These are phyloP conservation scores for Acacia concinna DNA, from an alignment of 331 rosid species.

Conservation along the genomic window DNA sequence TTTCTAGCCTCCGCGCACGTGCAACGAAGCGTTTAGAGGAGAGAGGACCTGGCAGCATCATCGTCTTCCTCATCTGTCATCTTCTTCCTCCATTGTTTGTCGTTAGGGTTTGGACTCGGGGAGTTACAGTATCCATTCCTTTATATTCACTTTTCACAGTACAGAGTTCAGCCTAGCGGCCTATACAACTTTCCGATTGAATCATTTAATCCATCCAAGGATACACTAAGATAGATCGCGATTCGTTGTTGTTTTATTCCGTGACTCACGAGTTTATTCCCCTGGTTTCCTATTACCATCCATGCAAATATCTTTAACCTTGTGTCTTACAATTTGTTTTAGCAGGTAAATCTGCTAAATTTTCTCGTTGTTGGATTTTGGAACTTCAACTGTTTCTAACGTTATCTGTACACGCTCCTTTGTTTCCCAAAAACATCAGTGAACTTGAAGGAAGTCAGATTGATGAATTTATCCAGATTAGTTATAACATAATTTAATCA, in stretches of 20 bases:
- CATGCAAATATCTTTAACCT: neutral
- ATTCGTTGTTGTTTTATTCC: conserved; percentile 1
- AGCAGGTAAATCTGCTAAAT: conserved; percentile 10
- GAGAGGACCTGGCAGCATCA: neutral
- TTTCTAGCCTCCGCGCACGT: neutral
- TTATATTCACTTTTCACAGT: neutral
- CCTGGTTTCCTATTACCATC: neutral
- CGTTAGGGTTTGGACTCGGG: conserved; percentile 42
- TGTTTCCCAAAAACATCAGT: neutral
- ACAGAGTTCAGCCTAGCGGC: neutral
- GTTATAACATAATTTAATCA: neutral
- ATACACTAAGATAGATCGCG: neutral
- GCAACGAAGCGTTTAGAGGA: conserved; percentile 14
- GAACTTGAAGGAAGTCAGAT: neutral
- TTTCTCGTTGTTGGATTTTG: neutral
- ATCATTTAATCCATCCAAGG: neutral
- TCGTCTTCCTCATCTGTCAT: conserved; percentile 10
- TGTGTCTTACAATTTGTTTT: neutral
- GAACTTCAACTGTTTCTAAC: neutral
- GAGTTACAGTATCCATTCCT: conserved; percentile 24
- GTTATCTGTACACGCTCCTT: neutral
- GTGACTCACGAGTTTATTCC: neutral
- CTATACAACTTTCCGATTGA: neutral
- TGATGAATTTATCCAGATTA: neutral
- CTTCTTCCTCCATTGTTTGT: conserved; percentile 14